phyloP scores from a whole-genome alignment of 805 yeast species.

The Candida arabinofermentans region DNA sequence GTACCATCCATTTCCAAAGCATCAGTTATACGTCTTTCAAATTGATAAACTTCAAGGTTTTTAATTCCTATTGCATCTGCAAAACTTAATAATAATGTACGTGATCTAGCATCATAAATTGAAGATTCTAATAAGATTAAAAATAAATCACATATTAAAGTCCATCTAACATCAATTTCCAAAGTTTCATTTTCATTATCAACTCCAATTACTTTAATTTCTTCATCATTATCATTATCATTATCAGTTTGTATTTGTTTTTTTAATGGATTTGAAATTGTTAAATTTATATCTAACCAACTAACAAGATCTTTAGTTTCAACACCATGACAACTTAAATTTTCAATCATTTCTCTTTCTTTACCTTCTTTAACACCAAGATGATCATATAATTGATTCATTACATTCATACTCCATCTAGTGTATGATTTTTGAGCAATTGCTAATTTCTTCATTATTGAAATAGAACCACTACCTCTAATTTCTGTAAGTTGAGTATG shows the following conservation, averaged over 20 bases:
- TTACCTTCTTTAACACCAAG: slow-evolving; percentile 63
- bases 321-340: slow-evolving; percentile 78
- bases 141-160: slow-evolving; percentile 86
- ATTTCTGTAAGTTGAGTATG: slow-evolving; percentile 71
- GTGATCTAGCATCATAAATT: slow-evolving; percentile 82
- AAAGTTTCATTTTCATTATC: slow-evolving; percentile 34
- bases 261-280: slow-evolving; percentile 48
- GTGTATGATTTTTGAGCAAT: slow-evolving; percentile 73
- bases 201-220: slow-evolving; percentile 16
- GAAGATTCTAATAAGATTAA: slow-evolving; percentile 77
- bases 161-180: slow-evolving; percentile 85
- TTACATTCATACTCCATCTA: slow-evolving; percentile 75
- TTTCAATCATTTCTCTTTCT: slow-evolving; percentile 85
- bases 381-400: slow-evolving; percentile 72
- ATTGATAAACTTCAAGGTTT: slow-evolving; percentile 73
- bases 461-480: slow-evolving; percentile 48
- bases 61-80: slow-evolving; percentile 57
- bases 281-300: slow-evolving; percentile 39
- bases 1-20: slow-evolving; percentile 76
- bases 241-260: no score
- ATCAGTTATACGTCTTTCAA: slow-evolving; percentile 87
- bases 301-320: slow-evolving; percentile 68
- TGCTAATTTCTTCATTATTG: slow-evolving; percentile 57
- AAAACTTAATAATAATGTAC: slow-evolving; percentile 69
- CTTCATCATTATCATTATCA: slow-evolving; percentile 10